Evolutionary conservation across 2,329 filamentous ascomycete species (phyloP).

Genomic region (Fusarium armeniacum): DNA sequence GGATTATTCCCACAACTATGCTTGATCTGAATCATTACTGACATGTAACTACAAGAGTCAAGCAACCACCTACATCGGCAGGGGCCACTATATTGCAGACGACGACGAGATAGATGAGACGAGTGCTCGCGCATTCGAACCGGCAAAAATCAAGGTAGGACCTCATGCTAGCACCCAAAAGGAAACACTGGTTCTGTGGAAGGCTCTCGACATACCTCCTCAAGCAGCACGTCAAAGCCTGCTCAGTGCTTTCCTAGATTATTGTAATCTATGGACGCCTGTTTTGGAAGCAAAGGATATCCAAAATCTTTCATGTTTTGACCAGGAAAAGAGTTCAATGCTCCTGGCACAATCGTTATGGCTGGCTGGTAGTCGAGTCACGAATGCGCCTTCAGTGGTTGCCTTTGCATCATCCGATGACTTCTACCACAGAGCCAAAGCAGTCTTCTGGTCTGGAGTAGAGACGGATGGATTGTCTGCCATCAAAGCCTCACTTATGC

Average conservation of each 20-base stretch:
- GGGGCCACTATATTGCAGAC: slow-evolving; percentile 4
- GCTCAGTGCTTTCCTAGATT: neutral
- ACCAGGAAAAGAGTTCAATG: neutral
- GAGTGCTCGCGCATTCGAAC: slow-evolving; percentile 4
- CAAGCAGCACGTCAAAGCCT: slow-evolving; percentile 4
- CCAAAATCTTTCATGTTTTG: neutral
- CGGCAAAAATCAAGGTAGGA: slow-evolving; percentile 1
- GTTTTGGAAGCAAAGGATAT: slow-evolving; percentile 6
- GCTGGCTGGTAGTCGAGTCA: slow-evolving; percentile 6
- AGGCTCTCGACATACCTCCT: neutral
- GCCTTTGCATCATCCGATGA: slow-evolving; percentile 1
- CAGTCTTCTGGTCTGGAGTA: slow-evolving; percentile 6
- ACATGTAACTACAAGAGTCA: neutral
- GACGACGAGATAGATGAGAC: slow-evolving; percentile 11
- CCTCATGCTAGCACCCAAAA: slow-evolving; percentile 4
- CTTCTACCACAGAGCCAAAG: slow-evolving; percentile 7
- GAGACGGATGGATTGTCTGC: neutral
- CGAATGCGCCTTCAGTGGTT: slow-evolving; percentile 3
- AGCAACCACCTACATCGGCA: neutral
- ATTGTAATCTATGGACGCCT: slow-evolving; percentile 5
- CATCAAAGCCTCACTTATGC: slow-evolving; percentile 2
- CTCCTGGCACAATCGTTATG: slow-evolving; percentile 4
- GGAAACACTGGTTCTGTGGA: slow-evolving; percentile 2
- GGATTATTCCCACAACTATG: neutral
- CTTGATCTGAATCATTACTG: neutral